phyloP scores from a whole-genome alignment of 1,284 basidiomycete genomes.

The Volvariella volvacea region DNA sequence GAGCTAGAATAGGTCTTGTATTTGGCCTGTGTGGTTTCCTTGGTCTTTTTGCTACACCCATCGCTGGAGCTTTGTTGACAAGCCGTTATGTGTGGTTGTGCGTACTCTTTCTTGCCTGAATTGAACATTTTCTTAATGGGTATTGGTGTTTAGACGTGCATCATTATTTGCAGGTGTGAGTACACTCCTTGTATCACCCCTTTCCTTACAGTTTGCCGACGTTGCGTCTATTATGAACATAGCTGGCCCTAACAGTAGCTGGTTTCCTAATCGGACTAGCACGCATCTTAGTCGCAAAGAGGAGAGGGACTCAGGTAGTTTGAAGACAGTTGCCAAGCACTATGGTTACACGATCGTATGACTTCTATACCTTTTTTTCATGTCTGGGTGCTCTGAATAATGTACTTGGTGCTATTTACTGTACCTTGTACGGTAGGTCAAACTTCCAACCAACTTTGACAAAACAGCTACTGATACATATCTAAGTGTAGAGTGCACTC shows the following conservation, averaged over 20 bases:
- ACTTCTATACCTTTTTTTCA: too few relatives aligned
- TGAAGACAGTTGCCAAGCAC: too few relatives aligned
- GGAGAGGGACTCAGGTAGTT: slow-evolving; percentile 5
- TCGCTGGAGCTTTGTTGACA: slow-evolving; percentile 21
- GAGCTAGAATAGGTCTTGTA: slow-evolving; percentile 17
- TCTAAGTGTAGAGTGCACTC: too few relatives aligned
- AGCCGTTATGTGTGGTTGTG: slow-evolving; percentile 16
- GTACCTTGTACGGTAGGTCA: too few relatives aligned
- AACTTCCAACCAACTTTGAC: too few relatives aligned
- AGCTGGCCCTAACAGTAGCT: slow-evolving; percentile 8
- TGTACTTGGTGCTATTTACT: too few relatives aligned
- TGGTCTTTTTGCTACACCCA: slow-evolving; percentile 18
- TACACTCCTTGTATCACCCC: not conserved
- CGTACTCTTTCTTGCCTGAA: slow-evolving; percentile 15
- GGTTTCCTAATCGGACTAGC: slow-evolving; percentile 7
- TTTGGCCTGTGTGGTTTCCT: slow-evolving; percentile 14
- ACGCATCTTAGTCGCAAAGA: slow-evolving; percentile 10
- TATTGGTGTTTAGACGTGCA: slow-evolving; percentile 3
- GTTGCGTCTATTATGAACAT: not conserved
- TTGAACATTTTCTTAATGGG: slow-evolving; percentile 13
- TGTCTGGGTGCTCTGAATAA: too few relatives aligned
- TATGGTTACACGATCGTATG: too few relatives aligned
- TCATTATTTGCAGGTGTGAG: slow-evolving; percentile 16
- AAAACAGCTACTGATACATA: too few relatives aligned
- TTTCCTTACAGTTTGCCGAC: not conserved